These are phyloP conservation scores for Taphrina flavorubra DNA, from an alignment of 1,139 yeast genomes.

Conservation along the genomic window DNA sequence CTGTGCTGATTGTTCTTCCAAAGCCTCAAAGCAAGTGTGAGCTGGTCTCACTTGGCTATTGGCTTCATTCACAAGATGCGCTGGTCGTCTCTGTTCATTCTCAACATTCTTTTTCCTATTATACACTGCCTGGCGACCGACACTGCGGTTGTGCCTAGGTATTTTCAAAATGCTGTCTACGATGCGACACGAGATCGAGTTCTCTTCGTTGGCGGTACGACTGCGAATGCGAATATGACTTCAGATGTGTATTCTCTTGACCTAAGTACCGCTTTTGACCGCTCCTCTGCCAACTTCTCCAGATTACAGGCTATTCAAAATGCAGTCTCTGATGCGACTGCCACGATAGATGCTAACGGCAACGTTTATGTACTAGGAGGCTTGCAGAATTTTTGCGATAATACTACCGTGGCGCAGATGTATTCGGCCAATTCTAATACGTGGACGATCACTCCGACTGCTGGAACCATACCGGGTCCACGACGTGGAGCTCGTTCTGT, in stretches of 20 bases:
- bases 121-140: neutral
- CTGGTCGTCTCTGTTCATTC: slow-evolving; percentile 2
- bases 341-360: slow-evolving; percentile 4
- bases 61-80: slow-evolving; percentile 2
- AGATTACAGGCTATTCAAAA: neutral
- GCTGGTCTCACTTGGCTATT: slow-evolving; percentile 17
- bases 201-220: slow-evolving; percentile 30
- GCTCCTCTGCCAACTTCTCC: slow-evolving; percentile 22
- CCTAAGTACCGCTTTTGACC: slow-evolving; percentile 21
- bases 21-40: slow-evolving; percentile 3
- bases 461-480: slow-evolving; percentile 27
- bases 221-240: slow-evolving; percentile 28
- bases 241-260: slow-evolving; percentile 29
- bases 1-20: too few species aligned
- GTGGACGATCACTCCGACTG: neutral
- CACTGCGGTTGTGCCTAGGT: slow-evolving; percentile 1
- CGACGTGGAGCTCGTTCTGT: slow-evolving; percentile 32
- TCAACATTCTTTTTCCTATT: slow-evolving; percentile 14
- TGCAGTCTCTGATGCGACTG: slow-evolving; percentile 23
- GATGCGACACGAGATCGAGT: slow-evolving; percentile 24
- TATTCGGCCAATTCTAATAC: slow-evolving; percentile 3
- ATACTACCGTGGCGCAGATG: slow-evolving; percentile 1
- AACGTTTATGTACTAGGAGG: slow-evolving; percentile 26
- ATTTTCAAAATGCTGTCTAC: slow-evolving; percentile 18
- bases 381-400: slow-evolving; percentile 5